phyloP scores from a whole-genome alignment of 441 rosid species.

The Adansonia gregorii region DNA sequence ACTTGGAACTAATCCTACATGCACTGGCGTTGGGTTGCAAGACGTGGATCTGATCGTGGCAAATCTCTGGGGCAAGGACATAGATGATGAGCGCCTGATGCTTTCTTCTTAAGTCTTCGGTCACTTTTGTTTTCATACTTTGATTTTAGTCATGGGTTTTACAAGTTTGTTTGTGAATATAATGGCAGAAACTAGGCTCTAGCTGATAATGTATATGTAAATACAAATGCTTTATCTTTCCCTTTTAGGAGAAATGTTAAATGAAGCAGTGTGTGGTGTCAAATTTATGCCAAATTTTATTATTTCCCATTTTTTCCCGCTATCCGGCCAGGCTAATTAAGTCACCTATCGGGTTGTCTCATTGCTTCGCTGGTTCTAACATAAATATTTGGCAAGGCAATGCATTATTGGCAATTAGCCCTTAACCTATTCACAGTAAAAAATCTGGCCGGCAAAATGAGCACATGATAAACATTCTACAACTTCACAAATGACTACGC shows the following conservation, averaged over 20 bases:
- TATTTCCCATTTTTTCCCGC: not conserved
- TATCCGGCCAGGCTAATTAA: not conserved
- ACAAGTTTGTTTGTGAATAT: not conserved
- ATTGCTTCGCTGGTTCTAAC: not conserved
- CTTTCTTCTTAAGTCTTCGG: not conserved
- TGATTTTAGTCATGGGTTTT: not conserved
- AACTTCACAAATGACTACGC: not conserved
- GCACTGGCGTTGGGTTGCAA: constrained; percentile 68
- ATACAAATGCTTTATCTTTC: not conserved
- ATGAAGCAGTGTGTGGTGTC: not conserved
- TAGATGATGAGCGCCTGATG: constrained; percentile 18
- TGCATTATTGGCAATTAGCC: not conserved
- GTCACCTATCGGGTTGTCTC: not conserved
- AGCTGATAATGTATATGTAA: not conserved
- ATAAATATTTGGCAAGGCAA: not conserved
- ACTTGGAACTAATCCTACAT: constrained; percentile 46
- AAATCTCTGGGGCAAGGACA: constrained; percentile 40
- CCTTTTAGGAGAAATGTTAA: not conserved
- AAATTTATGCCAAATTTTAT: not conserved
- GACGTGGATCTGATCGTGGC: constrained; percentile 62
- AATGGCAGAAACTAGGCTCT: not conserved
- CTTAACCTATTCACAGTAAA: not conserved
- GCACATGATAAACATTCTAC: not conserved
- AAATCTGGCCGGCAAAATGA: not conserved
- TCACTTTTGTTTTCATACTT: not conserved